Evolutionary conservation across 805 yeast species (phyloP), one percentile per base, ranked within the genome.

Genomic region (Cephaloascus fragrans): DNA sequence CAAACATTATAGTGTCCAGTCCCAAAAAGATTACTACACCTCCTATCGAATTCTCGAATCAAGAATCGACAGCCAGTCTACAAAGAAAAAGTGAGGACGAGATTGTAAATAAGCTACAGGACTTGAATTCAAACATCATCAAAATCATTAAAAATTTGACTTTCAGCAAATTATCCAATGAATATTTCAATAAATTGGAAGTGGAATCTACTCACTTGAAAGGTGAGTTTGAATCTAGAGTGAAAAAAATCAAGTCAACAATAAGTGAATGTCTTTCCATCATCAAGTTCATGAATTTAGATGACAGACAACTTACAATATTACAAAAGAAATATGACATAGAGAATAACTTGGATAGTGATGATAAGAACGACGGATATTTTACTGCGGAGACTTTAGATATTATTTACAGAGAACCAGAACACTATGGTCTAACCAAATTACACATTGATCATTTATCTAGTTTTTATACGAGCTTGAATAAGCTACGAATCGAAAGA

Each of bases 361-460:
- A 40, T 20, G 46, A 40, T 20, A 37, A 18, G 36, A 35, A 40
- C 38, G 39, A 60, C 18, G 61, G 61, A 6, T 56, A 51, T 32
- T 53, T 67, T 38, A 71, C 64, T 39, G 40, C 47, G 2, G 71
- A 64, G 32, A 65, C 71, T 0, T 47, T 67, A 28, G 48, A 44
- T 20, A 59, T 64, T 36, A 64, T 67, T 4, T 53, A 49, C 34
- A 38, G 47, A 3, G 61, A 66, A 29, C 71, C 71, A 0, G 48
- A 49, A 18, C 61, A 63, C 37, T 65, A 66, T 46, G 71, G 72
- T 1, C 50, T 67, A 19, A 58, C 51, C 44, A 57, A 55, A 28
- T 51, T 49, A 17, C 69, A 67, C 37, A 36, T 67, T 8, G 44
- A 47, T 5, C 64, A 61, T 39, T 46, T 66, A 15, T 39, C 48